phyloP scores from a whole-genome alignment of 1,284 basidiomycete species.

The Cutaneotrichosporon curvatum region DNA sequence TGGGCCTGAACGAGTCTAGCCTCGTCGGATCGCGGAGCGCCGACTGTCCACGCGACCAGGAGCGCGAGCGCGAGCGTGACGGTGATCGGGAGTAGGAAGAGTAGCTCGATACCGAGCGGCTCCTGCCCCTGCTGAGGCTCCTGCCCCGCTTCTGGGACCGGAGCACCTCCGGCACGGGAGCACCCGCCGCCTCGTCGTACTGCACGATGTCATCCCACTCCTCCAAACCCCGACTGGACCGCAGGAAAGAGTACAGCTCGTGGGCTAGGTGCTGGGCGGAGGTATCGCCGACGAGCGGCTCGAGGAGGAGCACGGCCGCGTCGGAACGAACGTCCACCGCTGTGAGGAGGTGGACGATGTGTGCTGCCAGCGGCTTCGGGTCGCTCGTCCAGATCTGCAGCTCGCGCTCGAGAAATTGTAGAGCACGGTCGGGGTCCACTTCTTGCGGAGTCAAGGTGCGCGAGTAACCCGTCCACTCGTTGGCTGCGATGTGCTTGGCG shows the following conservation, averaged over 20 bases:
- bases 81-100: constrained; percentile 7
- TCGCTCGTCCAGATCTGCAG: constrained; percentile 75
- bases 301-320: constrained; percentile 67
- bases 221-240: constrained; percentile 74
- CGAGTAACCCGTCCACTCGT: constrained; percentile 68
- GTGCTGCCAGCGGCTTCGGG: constrained; percentile 60
- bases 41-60: background rate
- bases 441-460: constrained; percentile 58
- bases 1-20: constrained; percentile 26
- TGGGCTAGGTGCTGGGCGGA: constrained; percentile 86
- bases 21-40: constrained; percentile 13
- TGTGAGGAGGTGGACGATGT: constrained; percentile 76
- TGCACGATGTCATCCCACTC: constrained; percentile 74
- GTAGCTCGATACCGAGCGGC: background rate
- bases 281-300: constrained; percentile 62
- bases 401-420: constrained; percentile 72
- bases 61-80: constrained; percentile 16
- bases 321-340: constrained; percentile 80
- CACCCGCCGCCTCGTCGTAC: constrained; percentile 18
- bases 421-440: constrained; percentile 51
- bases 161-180: background rate
- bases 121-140: no score
- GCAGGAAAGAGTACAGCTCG: constrained; percentile 75
- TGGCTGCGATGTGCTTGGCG: constrained; percentile 84
- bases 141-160: background rate